Conservation (phyloP, 2,329 filamentous ascomycete species). For the Fusarium gaditjirri region DNA sequence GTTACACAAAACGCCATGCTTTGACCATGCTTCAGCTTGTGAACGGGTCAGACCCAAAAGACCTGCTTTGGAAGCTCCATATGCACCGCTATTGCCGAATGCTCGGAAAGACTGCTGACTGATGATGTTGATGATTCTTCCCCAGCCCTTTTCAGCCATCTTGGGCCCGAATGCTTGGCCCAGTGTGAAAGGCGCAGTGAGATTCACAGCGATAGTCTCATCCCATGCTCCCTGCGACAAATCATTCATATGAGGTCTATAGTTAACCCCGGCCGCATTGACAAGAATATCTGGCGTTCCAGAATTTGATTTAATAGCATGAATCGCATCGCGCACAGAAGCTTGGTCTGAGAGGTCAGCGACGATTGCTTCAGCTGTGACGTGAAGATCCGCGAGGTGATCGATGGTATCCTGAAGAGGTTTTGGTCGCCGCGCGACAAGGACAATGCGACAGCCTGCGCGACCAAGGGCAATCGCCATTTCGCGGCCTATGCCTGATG, state of each 20-base stretch:
- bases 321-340: slow-evolving; percentile 26
- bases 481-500: slow-evolving; percentile 49
- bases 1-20: slow-evolving; percentile 48
- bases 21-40: slow-evolving; percentile 51
- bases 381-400: slow-evolving; percentile 40
- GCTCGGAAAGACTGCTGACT: slow-evolving; percentile 49
- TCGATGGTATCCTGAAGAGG: slow-evolving; percentile 41
- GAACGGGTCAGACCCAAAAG: slow-evolving; percentile 47
- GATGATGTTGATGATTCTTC: slow-evolving; percentile 49
- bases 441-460: slow-evolving; percentile 46
- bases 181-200: slow-evolving; percentile 48
- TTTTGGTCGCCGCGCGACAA: slow-evolving; percentile 44
- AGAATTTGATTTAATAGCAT: slow-evolving; percentile 34
- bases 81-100: slow-evolving; percentile 49
- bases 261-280: slow-evolving; percentile 48
- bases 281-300: slow-evolving; percentile 48
- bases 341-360: slow-evolving; percentile 32
- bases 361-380: slow-evolving; percentile 37
- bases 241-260: slow-evolving; percentile 45
- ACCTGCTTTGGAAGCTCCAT: slow-evolving; percentile 48
- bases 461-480: slow-evolving; percentile 47
- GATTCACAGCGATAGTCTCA: slow-evolving; percentile 47
- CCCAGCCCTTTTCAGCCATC: slow-evolving; percentile 47
- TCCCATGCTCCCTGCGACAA: slow-evolving; percentile 47
- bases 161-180: slow-evolving; percentile 48